Conservation (phyloP, 2,329 filamentous ascomycete genomes). For the Fusarium nematophilum region DNA sequence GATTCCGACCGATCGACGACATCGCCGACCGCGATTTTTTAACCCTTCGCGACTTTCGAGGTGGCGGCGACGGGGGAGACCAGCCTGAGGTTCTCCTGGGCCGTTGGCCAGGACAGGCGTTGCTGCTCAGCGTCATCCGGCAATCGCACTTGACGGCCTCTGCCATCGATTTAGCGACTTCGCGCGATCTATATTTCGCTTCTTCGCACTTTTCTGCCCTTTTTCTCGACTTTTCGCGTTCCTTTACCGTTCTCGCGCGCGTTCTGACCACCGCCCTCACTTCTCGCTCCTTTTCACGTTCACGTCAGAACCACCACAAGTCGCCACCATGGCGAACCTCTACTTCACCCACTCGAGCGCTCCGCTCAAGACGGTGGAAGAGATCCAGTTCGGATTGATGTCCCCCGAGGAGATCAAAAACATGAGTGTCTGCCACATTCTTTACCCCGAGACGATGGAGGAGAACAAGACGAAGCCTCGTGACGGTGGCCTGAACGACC, state of each 20-base stretch:
- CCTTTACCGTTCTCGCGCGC: slow-evolving; percentile 38
- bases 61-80: slow-evolving; percentile 59
- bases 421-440: slow-evolving; percentile 95
- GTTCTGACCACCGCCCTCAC: slow-evolving; percentile 38
- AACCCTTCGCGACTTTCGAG: slow-evolving; percentile 52
- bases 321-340: slow-evolving; percentile 86
- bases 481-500: slow-evolving; percentile 92
- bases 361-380: slow-evolving; percentile 96
- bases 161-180: slow-evolving; percentile 49
- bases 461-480: slow-evolving; percentile 92
- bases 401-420: slow-evolving; percentile 99
- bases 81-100: slow-evolving; percentile 60
- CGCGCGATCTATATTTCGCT: slow-evolving; percentile 37
- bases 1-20: slow-evolving; percentile 46
- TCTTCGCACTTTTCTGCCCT: slow-evolving; percentile 35
- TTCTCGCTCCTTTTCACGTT: slow-evolving; percentile 42
- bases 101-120: slow-evolving; percentile 59
- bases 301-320: slow-evolving; percentile 44
- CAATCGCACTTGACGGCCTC: slow-evolving; percentile 46
- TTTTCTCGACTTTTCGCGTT: slow-evolving; percentile 43
- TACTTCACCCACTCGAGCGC: slow-evolving; percentile 92
- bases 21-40: slow-evolving; percentile 51
- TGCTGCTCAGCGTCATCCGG: slow-evolving; percentile 56
- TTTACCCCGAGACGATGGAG: slow-evolving; percentile 99
- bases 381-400: slow-evolving; percentile 98